Percentiles rank a stretch among this genome's conserved stretches.
Evolutionary conservation across 306 rosid genomes (phyloP).

Genomic region (Vicia faba): DNA sequence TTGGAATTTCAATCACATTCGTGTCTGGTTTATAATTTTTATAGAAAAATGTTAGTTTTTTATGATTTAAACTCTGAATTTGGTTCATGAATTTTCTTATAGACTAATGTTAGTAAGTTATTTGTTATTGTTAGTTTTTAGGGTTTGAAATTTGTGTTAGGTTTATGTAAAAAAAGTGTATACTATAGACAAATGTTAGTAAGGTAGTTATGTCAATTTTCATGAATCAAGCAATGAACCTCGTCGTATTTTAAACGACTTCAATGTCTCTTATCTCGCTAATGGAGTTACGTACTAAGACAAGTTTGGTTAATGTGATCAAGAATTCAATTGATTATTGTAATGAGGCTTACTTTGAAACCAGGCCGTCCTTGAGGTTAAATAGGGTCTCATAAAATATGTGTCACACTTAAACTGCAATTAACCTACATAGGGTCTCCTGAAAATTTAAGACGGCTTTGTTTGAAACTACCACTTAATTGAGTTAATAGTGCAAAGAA

Average conservation of each 20-base stretch:
- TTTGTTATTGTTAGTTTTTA: neutral
- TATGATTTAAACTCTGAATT: neutral
- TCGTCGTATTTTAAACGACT: neutral
- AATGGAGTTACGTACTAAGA: neutral
- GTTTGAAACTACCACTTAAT: neutral
- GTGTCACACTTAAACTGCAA: too few relatives aligned
- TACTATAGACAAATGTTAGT: neutral
- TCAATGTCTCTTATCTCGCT: neutral
- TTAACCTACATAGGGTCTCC: too few relatives aligned
- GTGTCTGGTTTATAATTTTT: neutral
- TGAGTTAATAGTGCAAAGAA: neutral
- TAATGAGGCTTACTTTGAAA: slow-evolving; percentile 10
- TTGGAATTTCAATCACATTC: neutral
- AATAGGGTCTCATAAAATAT: too few relatives aligned
- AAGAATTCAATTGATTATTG: neutral
- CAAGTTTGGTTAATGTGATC: neutral
- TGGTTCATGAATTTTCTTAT: neutral
- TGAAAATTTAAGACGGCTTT: too few relatives aligned
- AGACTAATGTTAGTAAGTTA: neutral
- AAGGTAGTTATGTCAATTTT: neutral
- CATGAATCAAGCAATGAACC: neutral
- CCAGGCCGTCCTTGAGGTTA: too few relatives aligned
- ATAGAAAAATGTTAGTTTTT: neutral
- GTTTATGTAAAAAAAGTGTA: neutral
- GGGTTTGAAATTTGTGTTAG: neutral